Evolutionary conservation across 129 eudicot species (phyloP).

Genomic region (Chrysanthemum lavandulifolium): DNA sequence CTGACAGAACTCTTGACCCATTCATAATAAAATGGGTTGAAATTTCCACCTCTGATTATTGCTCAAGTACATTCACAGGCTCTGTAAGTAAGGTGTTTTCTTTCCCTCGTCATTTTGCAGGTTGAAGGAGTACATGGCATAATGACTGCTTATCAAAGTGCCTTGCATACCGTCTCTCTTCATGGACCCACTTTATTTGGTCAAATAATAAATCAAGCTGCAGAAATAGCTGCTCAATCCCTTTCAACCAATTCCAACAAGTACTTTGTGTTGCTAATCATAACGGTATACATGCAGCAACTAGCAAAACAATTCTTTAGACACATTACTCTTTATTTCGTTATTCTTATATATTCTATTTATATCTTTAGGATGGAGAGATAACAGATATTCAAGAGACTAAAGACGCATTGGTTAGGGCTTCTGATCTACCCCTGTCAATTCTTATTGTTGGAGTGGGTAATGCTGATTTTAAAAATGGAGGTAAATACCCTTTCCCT

Average conservation of each 20-base stretch:
- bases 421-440: conserved; percentile 91
- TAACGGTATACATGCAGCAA: conserved; percentile 55
- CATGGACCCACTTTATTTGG: conserved; percentile 91
- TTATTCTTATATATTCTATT: not conserved
- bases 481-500: conserved; percentile 47
- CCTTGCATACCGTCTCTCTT: conserved; percentile 62
- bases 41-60: not conserved
- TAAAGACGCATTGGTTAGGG: conserved; percentile 76
- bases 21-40: no score
- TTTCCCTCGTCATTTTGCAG: conserved; percentile 22
- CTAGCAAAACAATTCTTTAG: not conserved
- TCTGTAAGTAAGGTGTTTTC: conserved; percentile 10
- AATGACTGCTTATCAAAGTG: conserved; percentile 69
- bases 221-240: conserved; percentile 79
- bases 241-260: conserved; percentile 53
- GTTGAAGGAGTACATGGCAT: conserved; percentile 89
- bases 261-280: conserved; percentile 75
- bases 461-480: conserved; percentile 81
- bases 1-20: no score
- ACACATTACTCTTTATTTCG: not conserved
- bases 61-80: conserved; percentile 8
- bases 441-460: conserved; percentile 95
- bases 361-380: conserved; percentile 72
- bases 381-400: conserved; percentile 89
- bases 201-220: conserved; percentile 74